Evolutionary conservation across 768 basidiomycete genomes (phyloP).

Genomic region (Kwoniella shandongensis): DNA sequence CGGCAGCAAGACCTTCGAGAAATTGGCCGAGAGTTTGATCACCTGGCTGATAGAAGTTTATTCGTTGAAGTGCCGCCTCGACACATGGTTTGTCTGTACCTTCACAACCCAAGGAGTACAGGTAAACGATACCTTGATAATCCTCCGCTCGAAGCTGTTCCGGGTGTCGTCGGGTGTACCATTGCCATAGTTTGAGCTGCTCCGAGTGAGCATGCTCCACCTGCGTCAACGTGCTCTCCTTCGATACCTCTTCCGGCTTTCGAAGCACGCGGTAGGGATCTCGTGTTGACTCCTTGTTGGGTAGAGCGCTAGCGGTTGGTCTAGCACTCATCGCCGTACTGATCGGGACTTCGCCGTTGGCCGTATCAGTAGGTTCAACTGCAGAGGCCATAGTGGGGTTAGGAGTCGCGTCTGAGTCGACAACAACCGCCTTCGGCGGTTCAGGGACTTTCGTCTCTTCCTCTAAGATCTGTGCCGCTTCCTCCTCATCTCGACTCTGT

Average conservation of each 20-base stretch:
- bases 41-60: slow-evolving; percentile 88
- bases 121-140: slow-evolving; percentile 82
- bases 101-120: slow-evolving; percentile 77
- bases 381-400: slow-evolving; percentile 1
- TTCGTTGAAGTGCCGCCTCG: slow-evolving; percentile 65
- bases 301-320: slow-evolving; percentile 6
- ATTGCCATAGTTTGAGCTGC: slow-evolving; percentile 87
- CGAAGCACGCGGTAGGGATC: slow-evolving; percentile 58
- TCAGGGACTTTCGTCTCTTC: slow-evolving; percentile 59
- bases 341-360: slow-evolving; percentile 17
- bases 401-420: slow-evolving; percentile 7
- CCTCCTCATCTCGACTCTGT: slow-evolving; percentile 82
- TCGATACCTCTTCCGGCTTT: slow-evolving; percentile 66
- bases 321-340: slow-evolving; percentile 29
- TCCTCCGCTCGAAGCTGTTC: slow-evolving; percentile 89
- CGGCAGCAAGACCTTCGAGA: slow-evolving; percentile 68
- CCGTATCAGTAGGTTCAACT: slow-evolving; percentile 5
- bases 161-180: slow-evolving; percentile 82
- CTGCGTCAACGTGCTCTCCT: slow-evolving; percentile 69
- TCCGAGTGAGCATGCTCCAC: slow-evolving; percentile 81
- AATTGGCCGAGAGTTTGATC: slow-evolving; percentile 91
- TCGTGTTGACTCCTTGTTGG: slow-evolving; percentile 22
- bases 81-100: slow-evolving; percentile 70
- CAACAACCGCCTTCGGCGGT: slow-evolving; percentile 2
- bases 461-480: slow-evolving; percentile 57